phyloP scores from a whole-genome alignment of 805 yeast genomes.

The Candida schatavii region DNA sequence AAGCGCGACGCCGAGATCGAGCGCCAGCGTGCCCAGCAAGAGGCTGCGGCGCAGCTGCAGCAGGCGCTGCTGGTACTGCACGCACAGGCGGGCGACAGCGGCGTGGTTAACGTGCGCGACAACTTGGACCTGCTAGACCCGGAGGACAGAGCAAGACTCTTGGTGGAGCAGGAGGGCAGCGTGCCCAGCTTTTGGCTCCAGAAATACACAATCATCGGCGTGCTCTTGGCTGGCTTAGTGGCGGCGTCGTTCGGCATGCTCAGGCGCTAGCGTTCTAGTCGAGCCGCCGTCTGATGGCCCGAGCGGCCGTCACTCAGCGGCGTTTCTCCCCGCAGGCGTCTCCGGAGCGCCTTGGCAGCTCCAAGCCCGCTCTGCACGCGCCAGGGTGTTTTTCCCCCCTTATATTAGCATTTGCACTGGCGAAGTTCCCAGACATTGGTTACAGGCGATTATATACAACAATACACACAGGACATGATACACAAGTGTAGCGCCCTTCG shows the following conservation, averaged over 20 bases:
- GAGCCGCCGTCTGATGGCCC: too few relatives aligned
- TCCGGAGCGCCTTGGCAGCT: too few relatives aligned
- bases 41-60: slow-evolving; percentile 3
- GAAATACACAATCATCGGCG: slow-evolving; percentile 25
- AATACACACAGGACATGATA: too few relatives aligned
- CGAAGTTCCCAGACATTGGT: too few relatives aligned
- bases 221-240: slow-evolving; percentile 29
- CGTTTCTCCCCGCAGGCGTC: neutral
- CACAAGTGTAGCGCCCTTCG: too few relatives aligned
- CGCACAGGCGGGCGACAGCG: slow-evolving; percentile 13
- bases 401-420: too few relatives aligned
- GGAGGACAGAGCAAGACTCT: slow-evolving; percentile 59
- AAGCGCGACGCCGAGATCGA: slow-evolving; percentile 24
- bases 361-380: too few relatives aligned
- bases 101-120: slow-evolving; percentile 16
- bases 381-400: too few relatives aligned
- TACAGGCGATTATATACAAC: too few relatives aligned
- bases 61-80: slow-evolving; percentile 2
- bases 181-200: slow-evolving; percentile 7
- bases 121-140: slow-evolving; percentile 52
- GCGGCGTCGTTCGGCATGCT: slow-evolving; percentile 25
- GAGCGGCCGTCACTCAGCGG: too few relatives aligned
- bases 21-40: slow-evolving; percentile 9
- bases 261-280: slow-evolving; percentile 3
- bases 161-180: slow-evolving; percentile 18